These are phyloP conservation scores for Boechera stricta DNA, from an alignment of 345 rosid genomes.

Conservation along the genomic window DNA sequence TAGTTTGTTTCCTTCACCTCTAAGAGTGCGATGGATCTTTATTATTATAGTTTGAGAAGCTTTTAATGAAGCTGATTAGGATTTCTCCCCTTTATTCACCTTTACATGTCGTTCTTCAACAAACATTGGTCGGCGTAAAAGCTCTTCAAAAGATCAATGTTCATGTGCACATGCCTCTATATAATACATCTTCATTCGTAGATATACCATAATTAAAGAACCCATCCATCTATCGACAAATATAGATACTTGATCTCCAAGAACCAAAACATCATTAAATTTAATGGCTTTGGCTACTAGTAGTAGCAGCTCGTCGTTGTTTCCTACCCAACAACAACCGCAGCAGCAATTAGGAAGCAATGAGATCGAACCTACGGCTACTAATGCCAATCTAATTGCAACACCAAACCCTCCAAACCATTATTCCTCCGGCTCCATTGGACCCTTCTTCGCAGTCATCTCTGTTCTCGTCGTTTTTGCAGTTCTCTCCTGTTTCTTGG, in stretches of 20 bases:
- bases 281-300: constrained; percentile 32
- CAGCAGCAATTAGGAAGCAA: constrained; percentile 31
- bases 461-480: constrained; percentile 61
- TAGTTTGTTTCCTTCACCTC: constrained; percentile 39
- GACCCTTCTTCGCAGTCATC: constrained; percentile 75
- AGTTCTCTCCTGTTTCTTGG: constrained; percentile 62
- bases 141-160: constrained; percentile 11
- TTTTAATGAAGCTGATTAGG: constrained; percentile 47
- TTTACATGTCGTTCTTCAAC: constrained; percentile 43
- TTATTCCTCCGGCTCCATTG: constrained; percentile 61
- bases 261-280: constrained; percentile 1
- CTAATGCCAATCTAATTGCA: constrained; percentile 30
- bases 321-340: constrained; percentile 37
- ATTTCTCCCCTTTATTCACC: constrained; percentile 37
- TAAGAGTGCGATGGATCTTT: constrained; percentile 35
- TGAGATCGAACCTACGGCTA: constrained; percentile 32
- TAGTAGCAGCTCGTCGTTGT: constrained; percentile 36
- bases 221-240: not conserved
- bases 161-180: constrained; percentile 34
- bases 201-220: not conserved
- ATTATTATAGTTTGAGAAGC: constrained; percentile 10
- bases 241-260: constrained; percentile 11
- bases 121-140: constrained; percentile 39
- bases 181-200: constrained; percentile 1
- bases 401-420: constrained; percentile 34